These are phyloP conservation scores for Phytophthora hibernalis DNA, from an alignment of 352 stramenopile genomes.

Conservation along the genomic window DNA sequence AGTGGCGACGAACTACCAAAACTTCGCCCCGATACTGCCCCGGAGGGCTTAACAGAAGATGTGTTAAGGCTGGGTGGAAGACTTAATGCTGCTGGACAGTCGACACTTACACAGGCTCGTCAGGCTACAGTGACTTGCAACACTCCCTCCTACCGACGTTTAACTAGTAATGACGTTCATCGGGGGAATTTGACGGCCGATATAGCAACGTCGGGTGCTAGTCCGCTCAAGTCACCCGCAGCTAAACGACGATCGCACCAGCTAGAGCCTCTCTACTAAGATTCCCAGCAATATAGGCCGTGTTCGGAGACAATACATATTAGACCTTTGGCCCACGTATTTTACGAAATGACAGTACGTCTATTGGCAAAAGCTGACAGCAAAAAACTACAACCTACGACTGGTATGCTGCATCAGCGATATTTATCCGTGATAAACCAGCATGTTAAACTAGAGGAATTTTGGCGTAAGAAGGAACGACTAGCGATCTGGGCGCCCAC, in stretches of 20 bases:
- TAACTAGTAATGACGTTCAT: conserved; percentile 35
- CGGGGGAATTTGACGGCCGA: conserved; percentile 23
- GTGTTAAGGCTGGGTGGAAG: conserved; percentile 7
- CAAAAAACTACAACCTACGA: no score
- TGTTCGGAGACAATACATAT: no score
- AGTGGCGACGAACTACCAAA: conserved; percentile 52
- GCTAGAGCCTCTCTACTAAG: conserved; percentile 66
- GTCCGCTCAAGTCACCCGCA: conserved; percentile 50
- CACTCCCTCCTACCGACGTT: conserved; percentile 15
- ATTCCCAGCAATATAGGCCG: no score
- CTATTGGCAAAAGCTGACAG: no score
- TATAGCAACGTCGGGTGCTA: conserved; percentile 4
- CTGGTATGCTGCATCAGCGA: no score
- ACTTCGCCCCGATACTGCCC: conserved; percentile 48
- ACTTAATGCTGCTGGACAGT: conserved; percentile 22
- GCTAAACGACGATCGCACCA: conserved; percentile 64
- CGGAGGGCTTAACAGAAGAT: conserved; percentile 36
- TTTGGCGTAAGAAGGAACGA: no score
- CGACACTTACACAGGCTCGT: conserved; percentile 49
- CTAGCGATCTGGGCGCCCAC: no score
- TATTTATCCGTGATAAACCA: no score
- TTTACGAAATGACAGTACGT: no score
- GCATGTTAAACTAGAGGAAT: no score
- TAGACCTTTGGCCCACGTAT: no score
- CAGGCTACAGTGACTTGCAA: conserved; percentile 27